phyloP scores from a whole-genome alignment of 352 stramenopile genomes.

The Globisporangium perplexum region DNA sequence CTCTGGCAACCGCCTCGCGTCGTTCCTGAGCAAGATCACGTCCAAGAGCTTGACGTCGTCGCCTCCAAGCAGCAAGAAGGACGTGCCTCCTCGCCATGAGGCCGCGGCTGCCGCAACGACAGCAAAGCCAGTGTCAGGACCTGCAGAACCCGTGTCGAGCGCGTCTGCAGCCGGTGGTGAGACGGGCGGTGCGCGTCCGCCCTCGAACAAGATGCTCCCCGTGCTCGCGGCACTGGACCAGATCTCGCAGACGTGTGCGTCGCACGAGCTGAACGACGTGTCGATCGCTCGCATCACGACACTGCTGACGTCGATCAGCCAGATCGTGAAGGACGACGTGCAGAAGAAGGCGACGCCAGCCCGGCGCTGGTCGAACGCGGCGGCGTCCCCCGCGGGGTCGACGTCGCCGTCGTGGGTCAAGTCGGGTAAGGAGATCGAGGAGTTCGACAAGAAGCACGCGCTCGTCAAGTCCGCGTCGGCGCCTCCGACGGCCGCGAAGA shows the following conservation, averaged over 20 bases:
- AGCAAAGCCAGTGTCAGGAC: not conserved
- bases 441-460: slow-evolving; percentile 22
- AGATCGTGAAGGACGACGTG: slow-evolving; percentile 63
- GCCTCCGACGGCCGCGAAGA: not conserved
- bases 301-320: slow-evolving; percentile 55
- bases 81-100: not conserved
- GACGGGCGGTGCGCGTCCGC: too few species aligned
- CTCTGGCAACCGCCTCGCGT: slow-evolving; percentile 24
- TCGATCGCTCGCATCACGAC: slow-evolving; percentile 60
- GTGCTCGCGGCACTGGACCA: slow-evolving; percentile 41
- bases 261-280: slow-evolving; percentile 55
- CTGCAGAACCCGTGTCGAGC: not conserved
- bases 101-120: too few species aligned
- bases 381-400: slow-evolving; percentile 6
- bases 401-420: slow-evolving; percentile 29
- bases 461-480: not conserved
- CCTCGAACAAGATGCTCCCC: slow-evolving; percentile 26
- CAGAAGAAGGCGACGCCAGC: slow-evolving; percentile 35
- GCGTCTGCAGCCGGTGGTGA: not conserved
- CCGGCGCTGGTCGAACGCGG: slow-evolving; percentile 34
- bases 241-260: slow-evolving; percentile 44
- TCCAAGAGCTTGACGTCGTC: slow-evolving; percentile 5
- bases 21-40: slow-evolving; percentile 25
- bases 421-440: slow-evolving; percentile 28
- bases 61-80: slow-evolving; percentile 2